phyloP scores from a whole-genome alignment of 352 stramenopile species.

The Phytophthora colocasiae region DNA sequence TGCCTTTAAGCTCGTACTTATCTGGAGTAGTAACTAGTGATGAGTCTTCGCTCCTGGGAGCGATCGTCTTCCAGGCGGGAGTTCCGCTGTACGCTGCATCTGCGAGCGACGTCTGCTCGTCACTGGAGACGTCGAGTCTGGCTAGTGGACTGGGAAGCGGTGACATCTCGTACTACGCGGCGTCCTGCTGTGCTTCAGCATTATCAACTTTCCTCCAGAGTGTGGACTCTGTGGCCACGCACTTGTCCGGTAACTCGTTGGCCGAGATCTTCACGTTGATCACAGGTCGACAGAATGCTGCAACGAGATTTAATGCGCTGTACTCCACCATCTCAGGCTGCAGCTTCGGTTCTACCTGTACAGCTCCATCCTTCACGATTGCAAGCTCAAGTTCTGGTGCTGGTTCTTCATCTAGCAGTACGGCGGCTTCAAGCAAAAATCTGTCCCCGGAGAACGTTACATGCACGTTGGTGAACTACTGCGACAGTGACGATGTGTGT shows the following conservation, averaged over 20 bases:
- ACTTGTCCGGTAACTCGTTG: constrained; percentile 57
- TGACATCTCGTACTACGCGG: constrained; percentile 49
- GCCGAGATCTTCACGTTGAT: constrained; percentile 65
- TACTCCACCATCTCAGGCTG: constrained; percentile 53
- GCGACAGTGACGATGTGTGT: constrained; percentile 66
- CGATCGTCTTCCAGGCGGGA: constrained; percentile 50
- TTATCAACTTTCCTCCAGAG: constrained; percentile 53
- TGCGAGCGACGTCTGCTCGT: constrained; percentile 47
- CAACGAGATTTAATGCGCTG: constrained; percentile 43
- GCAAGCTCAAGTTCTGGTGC: constrained; percentile 22
- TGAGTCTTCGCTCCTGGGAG: constrained; percentile 47
- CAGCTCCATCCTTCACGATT: constrained; percentile 47
- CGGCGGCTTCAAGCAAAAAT: constrained; percentile 32
- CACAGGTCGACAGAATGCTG: constrained; percentile 38
- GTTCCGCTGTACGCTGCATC: constrained; percentile 61
- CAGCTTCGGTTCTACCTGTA: constrained; percentile 52
- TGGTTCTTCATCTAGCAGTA: constrained; percentile 28
- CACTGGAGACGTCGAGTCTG: constrained; percentile 47
- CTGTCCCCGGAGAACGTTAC: constrained; percentile 50
- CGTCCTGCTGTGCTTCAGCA: constrained; percentile 54
- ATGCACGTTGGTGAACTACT: constrained; percentile 59
- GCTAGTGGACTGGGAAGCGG: constrained; percentile 45
- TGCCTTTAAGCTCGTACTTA: constrained; percentile 52
- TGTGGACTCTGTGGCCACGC: constrained; percentile 51
- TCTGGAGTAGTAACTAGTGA: constrained; percentile 36